Evolutionary conservation across 1,284 basidiomycete species (phyloP), one percentile per base, ranked within the genome.

Genomic region (Cryptococcus sp.): DNA sequence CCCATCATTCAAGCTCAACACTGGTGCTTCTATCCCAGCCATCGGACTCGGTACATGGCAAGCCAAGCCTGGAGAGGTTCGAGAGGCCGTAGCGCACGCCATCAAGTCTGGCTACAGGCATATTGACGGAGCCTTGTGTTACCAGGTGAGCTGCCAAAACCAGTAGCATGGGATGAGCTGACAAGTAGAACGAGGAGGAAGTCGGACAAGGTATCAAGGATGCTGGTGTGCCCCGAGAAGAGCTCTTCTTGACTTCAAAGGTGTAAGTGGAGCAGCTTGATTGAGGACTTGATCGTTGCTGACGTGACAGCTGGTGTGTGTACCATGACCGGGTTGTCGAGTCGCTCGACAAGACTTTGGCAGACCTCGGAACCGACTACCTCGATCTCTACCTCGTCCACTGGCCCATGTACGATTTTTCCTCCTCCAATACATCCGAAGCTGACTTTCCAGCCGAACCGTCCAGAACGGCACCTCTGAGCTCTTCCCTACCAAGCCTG

Each of bases 21-120:
- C 78, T 60, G 85, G 84, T 40, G 61, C 68, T 16, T 74, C 78
- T 40, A 86, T 88, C 58, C 85, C 85, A 47, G 76, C 78, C 18
- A 69, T 87, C 53, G 87, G 86, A 21, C 79, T 91, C 40, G 84
- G 86, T 18, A 89, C 87, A 14, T 90, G 86, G 86, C 82, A 86
- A 68, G 82, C 84, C 10, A 79, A 81, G 59, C 76, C 84, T 14
- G 82, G 84, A 41, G 81, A 87, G 60, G 86, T 86, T 24, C 73
- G 75, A 19, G 62, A 72, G 38, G 86, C 86, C 2, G 87, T 91
- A 37, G 77, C 79, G 49, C 79, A 81, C 58, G 87, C 87, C 0
- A 69, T 91, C 57, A 84, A 83, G 56, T 78, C 73, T 38, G 86
- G 86, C 6, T 89, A 88, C 71, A 77, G 82, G 55, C 86, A 87